Evolutionary conservation across 2,329 filamentous ascomycete genomes (phyloP).

Genomic region (Lomentospora prolificans): DNA sequence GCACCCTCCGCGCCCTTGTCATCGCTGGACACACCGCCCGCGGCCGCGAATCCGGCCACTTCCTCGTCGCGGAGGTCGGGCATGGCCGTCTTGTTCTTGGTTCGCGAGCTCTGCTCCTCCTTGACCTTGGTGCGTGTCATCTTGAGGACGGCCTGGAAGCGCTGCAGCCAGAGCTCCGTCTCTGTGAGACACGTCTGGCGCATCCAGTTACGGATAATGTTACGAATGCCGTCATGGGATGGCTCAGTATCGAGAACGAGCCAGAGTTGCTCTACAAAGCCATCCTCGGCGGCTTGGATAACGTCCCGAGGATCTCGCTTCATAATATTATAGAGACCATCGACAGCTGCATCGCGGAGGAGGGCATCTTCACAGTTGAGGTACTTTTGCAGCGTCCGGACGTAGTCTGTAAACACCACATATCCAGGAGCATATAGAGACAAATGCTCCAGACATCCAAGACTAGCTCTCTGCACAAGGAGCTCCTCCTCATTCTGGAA

Average conservation of each 20-base stretch:
- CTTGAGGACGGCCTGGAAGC: conserved; percentile 79
- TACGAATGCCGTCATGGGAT: conserved; percentile 68
- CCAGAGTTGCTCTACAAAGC: conserved; percentile 88
- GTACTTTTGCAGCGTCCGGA: conserved; percentile 69
- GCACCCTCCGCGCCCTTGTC: conserved; percentile 33
- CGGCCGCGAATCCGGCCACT: conserved; percentile 86
- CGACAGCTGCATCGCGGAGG: conserved; percentile 70
- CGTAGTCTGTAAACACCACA: conserved; percentile 75
- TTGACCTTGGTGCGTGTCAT: conserved; percentile 67
- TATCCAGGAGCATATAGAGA: conserved; percentile 85
- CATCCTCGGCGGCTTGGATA: conserved; percentile 61
- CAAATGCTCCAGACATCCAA: conserved; percentile 81
- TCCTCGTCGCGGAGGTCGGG: conserved; percentile 93
- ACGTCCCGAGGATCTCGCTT: conserved; percentile 81
- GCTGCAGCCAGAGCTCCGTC: conserved; percentile 75
- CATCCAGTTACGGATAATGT: conserved; percentile 87
- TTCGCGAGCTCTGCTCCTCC: conserved; percentile 28
- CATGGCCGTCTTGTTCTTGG: conserved; percentile 35
- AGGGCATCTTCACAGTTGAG: conserved; percentile 59
- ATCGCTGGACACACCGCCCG: conserved; percentile 50
- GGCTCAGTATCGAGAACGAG: conserved; percentile 72
- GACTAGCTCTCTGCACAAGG: conserved; percentile 63
- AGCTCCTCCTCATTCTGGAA: conserved; percentile 68
- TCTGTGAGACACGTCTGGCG: conserved; percentile 76
- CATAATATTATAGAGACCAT: conserved; percentile 91